These are phyloP conservation scores for Ascosphaera acerosa DNA, from an alignment of 2,329 filamentous ascomycete genomes.

Conservation along the genomic window DNA sequence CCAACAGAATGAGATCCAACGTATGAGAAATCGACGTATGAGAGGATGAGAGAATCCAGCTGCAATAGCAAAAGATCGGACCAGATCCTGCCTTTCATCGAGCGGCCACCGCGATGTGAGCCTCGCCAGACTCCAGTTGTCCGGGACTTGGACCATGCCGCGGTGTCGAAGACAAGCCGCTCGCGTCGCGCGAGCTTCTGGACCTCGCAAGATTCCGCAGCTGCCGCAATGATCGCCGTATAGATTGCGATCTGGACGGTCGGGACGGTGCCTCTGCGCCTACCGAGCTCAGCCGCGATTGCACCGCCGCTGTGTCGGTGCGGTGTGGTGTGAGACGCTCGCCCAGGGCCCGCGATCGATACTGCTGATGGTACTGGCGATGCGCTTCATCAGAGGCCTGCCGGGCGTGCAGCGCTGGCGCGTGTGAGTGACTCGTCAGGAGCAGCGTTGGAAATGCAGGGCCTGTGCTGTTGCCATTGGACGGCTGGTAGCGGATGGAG, in stretches of 20 bases:
- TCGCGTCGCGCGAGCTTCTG: neutral
- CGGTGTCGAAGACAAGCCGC: neutral
- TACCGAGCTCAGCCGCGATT: neutral
- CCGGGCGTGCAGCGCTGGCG: constrained; percentile 14
- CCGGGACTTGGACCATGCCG: constrained; percentile 3
- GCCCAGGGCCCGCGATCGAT: neutral
- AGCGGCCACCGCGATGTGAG: too few species aligned
- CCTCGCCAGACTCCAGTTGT: constrained; percentile 6
- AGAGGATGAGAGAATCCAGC: too few species aligned
- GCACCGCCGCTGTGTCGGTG: neutral
- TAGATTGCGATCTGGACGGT: neutral
- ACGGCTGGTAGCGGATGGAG: constrained; percentile 6
- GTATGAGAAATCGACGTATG: too few species aligned
- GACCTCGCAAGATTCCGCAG: constrained; percentile 11
- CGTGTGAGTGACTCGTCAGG: constrained; percentile 10
- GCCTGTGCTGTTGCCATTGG: constrained; percentile 8
- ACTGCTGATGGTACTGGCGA: constrained; percentile 4
- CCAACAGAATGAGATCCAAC: too few species aligned
- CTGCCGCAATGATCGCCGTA: constrained; percentile 5
- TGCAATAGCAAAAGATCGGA: too few species aligned
- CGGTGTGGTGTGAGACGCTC: neutral
- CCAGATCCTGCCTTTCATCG: too few species aligned
- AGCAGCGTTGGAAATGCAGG: constrained; percentile 14
- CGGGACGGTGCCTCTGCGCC: neutral
- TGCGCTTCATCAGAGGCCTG: constrained; percentile 12